Percentiles rank a stretch among this genome's conserved stretches.
Evolutionary conservation across 2,329 filamentous ascomycete species (phyloP).

Genomic region (Penicillium rolfsii): DNA sequence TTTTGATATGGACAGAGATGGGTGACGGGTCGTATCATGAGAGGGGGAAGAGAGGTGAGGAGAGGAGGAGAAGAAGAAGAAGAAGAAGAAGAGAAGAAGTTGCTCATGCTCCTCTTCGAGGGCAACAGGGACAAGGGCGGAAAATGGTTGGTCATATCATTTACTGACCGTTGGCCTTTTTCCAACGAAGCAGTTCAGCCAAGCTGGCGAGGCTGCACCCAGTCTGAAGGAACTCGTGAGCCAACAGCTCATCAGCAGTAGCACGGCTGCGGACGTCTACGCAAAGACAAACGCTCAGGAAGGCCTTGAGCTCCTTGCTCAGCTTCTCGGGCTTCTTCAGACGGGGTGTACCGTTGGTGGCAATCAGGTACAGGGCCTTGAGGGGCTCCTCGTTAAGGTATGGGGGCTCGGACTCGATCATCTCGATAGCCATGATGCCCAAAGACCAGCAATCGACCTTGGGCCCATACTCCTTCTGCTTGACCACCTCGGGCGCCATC

Average conservation of each 20-base stretch:
- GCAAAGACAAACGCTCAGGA: slow-evolving; percentile 93
- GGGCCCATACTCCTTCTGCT: slow-evolving; percentile 97
- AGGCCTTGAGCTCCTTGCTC: slow-evolving; percentile 96
- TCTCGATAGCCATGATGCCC: slow-evolving; percentile 99
- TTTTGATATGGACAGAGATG: not conserved
- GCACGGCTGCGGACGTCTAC: slow-evolving; percentile 95
- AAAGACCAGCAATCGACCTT: slow-evolving; percentile 99
- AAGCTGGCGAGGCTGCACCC: slow-evolving; percentile 83
- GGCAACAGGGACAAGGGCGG: not conserved
- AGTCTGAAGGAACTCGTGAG: slow-evolving; percentile 91
- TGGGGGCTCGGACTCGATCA: slow-evolving; percentile 98
- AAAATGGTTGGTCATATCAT: not conserved
- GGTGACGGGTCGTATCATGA: not conserved
- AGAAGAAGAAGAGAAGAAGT: not conserved
- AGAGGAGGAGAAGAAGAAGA: not conserved
- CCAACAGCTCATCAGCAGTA: slow-evolving; percentile 83
- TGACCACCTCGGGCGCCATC: slow-evolving; percentile 99
- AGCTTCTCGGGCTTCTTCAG: slow-evolving; percentile 98
- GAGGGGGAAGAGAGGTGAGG: not conserved
- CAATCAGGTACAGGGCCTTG: slow-evolving; percentile 95
- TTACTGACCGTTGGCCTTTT: slow-evolving; percentile 49
- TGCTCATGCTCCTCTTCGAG: not conserved
- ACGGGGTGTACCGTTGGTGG: slow-evolving; percentile 93
- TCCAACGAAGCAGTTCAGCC: slow-evolving; percentile 79
- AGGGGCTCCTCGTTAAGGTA: slow-evolving; percentile 98